phyloP scores from a whole-genome alignment of 2,329 filamentous ascomycete genomes.

The Botrytis tulipae region DNA sequence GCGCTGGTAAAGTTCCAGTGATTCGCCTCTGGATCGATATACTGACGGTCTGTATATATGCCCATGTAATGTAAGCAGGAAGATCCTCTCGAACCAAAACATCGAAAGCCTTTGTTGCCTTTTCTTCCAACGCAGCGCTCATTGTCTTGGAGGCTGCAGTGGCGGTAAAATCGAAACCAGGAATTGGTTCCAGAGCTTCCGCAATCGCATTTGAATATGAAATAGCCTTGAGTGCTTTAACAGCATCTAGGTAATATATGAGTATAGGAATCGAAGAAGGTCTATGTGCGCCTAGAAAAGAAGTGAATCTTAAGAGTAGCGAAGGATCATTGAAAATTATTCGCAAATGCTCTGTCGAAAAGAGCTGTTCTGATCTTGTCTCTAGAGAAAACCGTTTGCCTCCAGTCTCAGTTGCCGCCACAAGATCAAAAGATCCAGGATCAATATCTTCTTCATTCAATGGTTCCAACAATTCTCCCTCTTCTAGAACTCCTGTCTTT shows the following conservation, averaged over 20 bases:
- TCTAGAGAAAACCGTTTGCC: slow-evolving; percentile 55
- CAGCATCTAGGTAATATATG: slow-evolving; percentile 68
- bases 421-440: slow-evolving; percentile 52
- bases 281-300: slow-evolving; percentile 60
- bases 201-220: slow-evolving; percentile 69
- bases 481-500: slow-evolving; percentile 37
- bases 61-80: slow-evolving; percentile 68
- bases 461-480: slow-evolving; percentile 51
- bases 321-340: slow-evolving; percentile 64
- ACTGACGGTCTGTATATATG: slow-evolving; percentile 68
- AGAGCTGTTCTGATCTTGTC: slow-evolving; percentile 61
- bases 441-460: slow-evolving; percentile 48
- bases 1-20: slow-evolving; percentile 62
- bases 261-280: slow-evolving; percentile 63
- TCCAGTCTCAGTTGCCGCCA: slow-evolving; percentile 44
- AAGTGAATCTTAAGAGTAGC: slow-evolving; percentile 63
- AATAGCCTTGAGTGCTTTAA: slow-evolving; percentile 70
- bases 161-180: slow-evolving; percentile 54
- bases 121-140: slow-evolving; percentile 60
- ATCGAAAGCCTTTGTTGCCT: slow-evolving; percentile 63
- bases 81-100: slow-evolving; percentile 65
- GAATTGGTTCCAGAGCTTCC: slow-evolving; percentile 56
- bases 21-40: slow-evolving; percentile 66
- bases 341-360: slow-evolving; percentile 63
- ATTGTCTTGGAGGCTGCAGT: slow-evolving; percentile 50